Base-by-base conservation (phyloP, 768 basidiomycete genomes). In the Phanerochaete sordida region DNA sequence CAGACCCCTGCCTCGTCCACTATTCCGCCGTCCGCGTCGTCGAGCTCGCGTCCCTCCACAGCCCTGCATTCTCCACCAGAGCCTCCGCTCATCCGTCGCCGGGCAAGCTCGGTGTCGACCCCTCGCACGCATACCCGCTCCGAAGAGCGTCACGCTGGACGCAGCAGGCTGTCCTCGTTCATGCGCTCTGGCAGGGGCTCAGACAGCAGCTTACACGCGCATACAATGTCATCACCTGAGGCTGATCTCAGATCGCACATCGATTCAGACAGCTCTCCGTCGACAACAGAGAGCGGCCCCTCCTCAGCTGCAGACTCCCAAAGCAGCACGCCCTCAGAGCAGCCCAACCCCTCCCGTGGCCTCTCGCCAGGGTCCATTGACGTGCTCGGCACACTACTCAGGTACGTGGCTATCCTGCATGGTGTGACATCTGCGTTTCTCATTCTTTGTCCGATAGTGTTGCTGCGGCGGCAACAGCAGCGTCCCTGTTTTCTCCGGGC, bases 401-500 rank as follows among this genome's bases (percentile, higher is more conserved):
- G 90, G 90, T 90, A 67, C 50, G 81, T 48, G 31, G 15, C 58
- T 39, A 28, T 35, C 27, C 61, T 26, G 50, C 45, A 43, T 9
- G 4, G 19, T 4, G 11, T 12, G 11, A 43, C 30, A 44, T 31
- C 57, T 31, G 56, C n/a, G n/a, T n/a, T n/a, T n/a, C 46, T 43
- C 19, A 63, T 43, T 21, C 43, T 31, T 54, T 57, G 33, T 51
- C n/a, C 33, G 33, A 58, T 52, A 64, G 92, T 65, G 92, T 93
- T 31, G 92, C 92, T 3, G 91, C 92, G n/a, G 90, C 92, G 11
- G 92, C 92, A n/a, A 93, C 91, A 1, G 91, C 92, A 1, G 90
- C 90, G 8, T 93, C 92, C 12, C 81, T 90, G 46, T 79, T 88
- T 57, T 79, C 82, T 37, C 79, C 86, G 24, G 79, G 82, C 46